Evolutionary conservation across 768 basidiomycete genomes (phyloP), one percentile per base, ranked within the genome.

Genomic region (Coprinopsis strossmayeri): DNA sequence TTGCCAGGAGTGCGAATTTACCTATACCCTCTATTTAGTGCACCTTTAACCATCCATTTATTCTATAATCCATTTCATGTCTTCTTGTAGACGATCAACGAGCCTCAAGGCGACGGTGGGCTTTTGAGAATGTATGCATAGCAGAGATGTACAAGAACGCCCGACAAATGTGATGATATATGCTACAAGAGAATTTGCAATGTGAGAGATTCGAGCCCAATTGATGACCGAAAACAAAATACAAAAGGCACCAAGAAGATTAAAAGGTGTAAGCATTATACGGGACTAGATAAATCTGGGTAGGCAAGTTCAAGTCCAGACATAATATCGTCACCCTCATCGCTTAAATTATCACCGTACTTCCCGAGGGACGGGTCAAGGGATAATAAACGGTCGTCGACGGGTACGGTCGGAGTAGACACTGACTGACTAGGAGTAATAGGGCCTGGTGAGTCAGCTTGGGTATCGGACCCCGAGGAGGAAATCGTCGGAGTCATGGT

Each of bases 1-100:
- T 76, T 28, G 84, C 84, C 0, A 64, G 64, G 51, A 70, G 71
- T 32, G 82, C 83, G 13, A 76, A 77, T 0, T 61, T 84, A 35
- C 59, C 69, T 24, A 76, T 84, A 48, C 81, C 81, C 12, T 52
- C 61, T 42, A 57, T 75, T 18, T 58, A 34, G 21, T 20, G 11
- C 7, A 7, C 17, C 5, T 5, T 18, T 18, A 38, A 17, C 11
- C 17, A 18, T 10, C 9, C 35, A 5, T 18, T 24, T 18, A 3
- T 24, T 3, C 18, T 23, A 26, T 21, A 42, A 5, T 7, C 15
- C 21, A 24, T 46, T 17, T 46, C n/a, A n/a, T n/a, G n/a, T n/a
- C n/a, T n/a, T n/a, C n/a, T n/a, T n/a, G n/a, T n/a, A n/a, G n/a
- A n/a, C n/a, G n/a, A n/a, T n/a, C n/a, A n/a, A n/a, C n/a, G n/a